Evolutionary conservation across 2,329 filamentous ascomycete genomes (phyloP).

Genomic region (Leptodontidium sp.): DNA sequence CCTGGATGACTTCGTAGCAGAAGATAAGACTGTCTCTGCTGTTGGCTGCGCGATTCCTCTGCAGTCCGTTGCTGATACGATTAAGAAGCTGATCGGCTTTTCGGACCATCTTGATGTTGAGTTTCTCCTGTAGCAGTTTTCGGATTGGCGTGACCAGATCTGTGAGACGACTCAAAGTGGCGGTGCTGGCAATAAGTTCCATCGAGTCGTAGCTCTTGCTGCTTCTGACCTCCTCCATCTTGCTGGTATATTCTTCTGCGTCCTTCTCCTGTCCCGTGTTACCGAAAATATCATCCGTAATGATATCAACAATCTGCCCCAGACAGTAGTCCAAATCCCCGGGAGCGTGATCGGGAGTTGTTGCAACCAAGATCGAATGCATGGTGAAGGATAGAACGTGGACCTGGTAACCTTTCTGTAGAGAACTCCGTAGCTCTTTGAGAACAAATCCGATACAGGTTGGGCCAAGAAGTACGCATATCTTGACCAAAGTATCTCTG

Average conservation of each 20-base stretch:
- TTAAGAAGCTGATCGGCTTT: slow-evolving; percentile 91
- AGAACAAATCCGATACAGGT: slow-evolving; percentile 91
- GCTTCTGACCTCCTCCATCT: slow-evolving; percentile 97
- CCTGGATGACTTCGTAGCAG: slow-evolving; percentile 92
- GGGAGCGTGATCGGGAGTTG: slow-evolving; percentile 75
- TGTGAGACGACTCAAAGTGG: slow-evolving; percentile 77
- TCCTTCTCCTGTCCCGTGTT: slow-evolving; percentile 94
- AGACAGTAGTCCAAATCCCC: slow-evolving; percentile 93
- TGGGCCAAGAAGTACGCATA: slow-evolving; percentile 81
- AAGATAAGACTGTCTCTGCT: slow-evolving; percentile 88
- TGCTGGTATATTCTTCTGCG: slow-evolving; percentile 90
- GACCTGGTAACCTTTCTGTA: slow-evolving; percentile 88
- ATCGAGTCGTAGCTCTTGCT: slow-evolving; percentile 99
- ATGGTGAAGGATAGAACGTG: slow-evolving; percentile 96
- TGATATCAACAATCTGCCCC: slow-evolving; percentile 76
- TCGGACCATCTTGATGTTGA: slow-evolving; percentile 82
- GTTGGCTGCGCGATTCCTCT: slow-evolving; percentile 81
- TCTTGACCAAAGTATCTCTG: slow-evolving; percentile 85
- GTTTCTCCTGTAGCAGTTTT: slow-evolving; percentile 80
- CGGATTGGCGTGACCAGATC: slow-evolving; percentile 82
- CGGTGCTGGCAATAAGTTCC: slow-evolving; percentile 86
- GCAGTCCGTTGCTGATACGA: slow-evolving; percentile 81
- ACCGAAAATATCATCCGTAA: slow-evolving; percentile 98
- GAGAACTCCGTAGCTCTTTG: slow-evolving; percentile 83
- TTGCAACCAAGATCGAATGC: slow-evolving; percentile 85